Evolutionary conservation across 1,284 basidiomycete genomes (phyloP).

Genomic region (Leccinum subspadiceum): DNA sequence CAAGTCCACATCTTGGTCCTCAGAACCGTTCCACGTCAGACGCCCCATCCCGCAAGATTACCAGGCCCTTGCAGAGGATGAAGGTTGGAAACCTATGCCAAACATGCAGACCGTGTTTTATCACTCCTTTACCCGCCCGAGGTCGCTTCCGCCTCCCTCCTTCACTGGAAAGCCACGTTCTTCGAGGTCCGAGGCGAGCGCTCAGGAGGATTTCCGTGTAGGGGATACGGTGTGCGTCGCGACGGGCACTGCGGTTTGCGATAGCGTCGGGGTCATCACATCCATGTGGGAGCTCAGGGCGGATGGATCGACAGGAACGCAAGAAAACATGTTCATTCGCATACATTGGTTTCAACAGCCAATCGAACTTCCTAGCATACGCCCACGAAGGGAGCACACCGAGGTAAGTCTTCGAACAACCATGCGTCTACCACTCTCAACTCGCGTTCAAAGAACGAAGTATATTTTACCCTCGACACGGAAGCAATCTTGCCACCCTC

Average conservation of each 20-base stretch:
- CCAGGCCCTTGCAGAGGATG: conserved; percentile 37
- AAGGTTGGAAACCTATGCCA: conserved; percentile 22
- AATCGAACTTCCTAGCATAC: conserved; percentile 52
- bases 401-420: conserved; percentile 42
- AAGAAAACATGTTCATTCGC: conserved; percentile 46
- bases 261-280: conserved; percentile 64
- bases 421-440: conserved; percentile 2
- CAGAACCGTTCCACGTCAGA: conserved; percentile 40
- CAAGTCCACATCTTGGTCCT: conserved; percentile 41
- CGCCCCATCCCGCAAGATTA: conserved; percentile 32
- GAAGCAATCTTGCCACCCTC: conserved; percentile 48
- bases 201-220: conserved; percentile 41
- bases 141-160: conserved; percentile 17
- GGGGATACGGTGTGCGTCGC: conserved; percentile 68
- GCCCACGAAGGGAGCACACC: conserved; percentile 54
- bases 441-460: conserved; percentile 52
- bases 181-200: conserved; percentile 17
- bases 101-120: conserved; percentile 31
- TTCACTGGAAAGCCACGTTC: conserved; percentile 27
- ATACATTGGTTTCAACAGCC: conserved; percentile 74
- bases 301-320: conserved; percentile 27
- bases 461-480: conserved; percentile 60
- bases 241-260: conserved; percentile 45
- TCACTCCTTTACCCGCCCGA: conserved; percentile 32
- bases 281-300: conserved; percentile 59